phyloP scores from a whole-genome alignment of 148 eudicot genomes.

The Linanthus parryae region DNA sequence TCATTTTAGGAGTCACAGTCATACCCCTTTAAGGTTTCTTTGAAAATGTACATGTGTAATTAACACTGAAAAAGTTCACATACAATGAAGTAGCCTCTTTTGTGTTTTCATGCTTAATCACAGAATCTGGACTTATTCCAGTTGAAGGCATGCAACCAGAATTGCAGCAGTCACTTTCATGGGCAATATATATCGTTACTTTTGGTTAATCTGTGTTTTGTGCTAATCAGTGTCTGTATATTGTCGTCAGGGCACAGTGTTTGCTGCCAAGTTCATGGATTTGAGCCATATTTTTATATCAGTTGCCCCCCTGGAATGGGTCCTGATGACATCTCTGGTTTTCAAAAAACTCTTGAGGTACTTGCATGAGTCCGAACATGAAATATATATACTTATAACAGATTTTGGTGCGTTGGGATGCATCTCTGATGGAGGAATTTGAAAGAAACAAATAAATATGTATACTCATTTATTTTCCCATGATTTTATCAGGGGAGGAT shows the following conservation, averaged over 20 bases:
- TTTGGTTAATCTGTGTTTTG: not conserved
- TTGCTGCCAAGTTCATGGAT: conserved; percentile 96
- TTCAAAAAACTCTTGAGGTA: conserved; percentile 89
- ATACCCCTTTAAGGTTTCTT: too few relatives aligned
- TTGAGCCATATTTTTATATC: conserved; percentile 92
- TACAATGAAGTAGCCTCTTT: not conserved
- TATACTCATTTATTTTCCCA: too few relatives aligned
- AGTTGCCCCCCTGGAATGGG: conserved; percentile 92
- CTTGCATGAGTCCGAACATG: conserved; percentile 2
- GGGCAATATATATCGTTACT: not conserved
- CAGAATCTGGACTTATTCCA: too few relatives aligned
- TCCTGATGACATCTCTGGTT: conserved; percentile 84
- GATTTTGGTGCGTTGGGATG: not conserved
- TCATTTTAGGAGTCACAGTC: too few relatives aligned
- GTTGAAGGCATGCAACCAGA: not conserved
- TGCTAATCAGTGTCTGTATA: conserved; percentile 10
- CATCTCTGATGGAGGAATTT: not conserved
- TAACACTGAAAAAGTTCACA: not conserved
- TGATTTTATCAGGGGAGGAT: conserved; percentile 54
- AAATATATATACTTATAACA: not conserved
- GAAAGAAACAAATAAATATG: not conserved
- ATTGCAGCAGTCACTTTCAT: too few relatives aligned
- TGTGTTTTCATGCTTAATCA: not conserved
- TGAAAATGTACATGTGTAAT: too few relatives aligned
- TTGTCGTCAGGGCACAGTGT: conserved; percentile 73